Percentiles rank a stretch among this genome's conserved stretches.
These are phyloP conservation scores for Friedmanniomyces simplex DNA, from an alignment of 495 filamentous ascomycete species.

Conservation along the genomic window DNA sequence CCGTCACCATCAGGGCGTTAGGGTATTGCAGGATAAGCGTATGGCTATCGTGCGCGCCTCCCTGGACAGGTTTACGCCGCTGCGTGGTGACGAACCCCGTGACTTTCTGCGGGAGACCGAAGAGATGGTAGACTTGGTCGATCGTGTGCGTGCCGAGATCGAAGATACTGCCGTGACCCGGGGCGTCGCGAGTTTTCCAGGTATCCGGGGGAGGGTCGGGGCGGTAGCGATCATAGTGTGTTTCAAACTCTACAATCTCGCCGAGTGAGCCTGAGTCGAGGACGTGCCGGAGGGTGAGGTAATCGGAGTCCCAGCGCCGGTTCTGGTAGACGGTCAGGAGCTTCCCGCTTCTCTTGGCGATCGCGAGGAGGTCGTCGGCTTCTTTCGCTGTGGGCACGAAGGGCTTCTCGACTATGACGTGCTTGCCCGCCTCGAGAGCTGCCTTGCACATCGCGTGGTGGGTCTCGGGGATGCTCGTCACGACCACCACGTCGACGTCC, in stretches of 20 bases:
- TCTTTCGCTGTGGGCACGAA: constrained; percentile 65
- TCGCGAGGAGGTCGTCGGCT: constrained; percentile 54
- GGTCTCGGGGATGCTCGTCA: constrained; percentile 65
- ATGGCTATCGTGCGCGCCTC: constrained; percentile 55
- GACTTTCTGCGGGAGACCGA: constrained; percentile 62
- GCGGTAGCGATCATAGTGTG: constrained; percentile 75
- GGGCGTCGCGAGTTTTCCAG: constrained; percentile 54
- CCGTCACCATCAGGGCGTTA: constrained; percentile 47
- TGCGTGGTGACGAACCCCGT: constrained; percentile 61
- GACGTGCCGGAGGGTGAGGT: constrained; percentile 59
- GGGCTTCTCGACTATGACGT: constrained; percentile 85
- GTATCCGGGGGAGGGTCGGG: constrained; percentile 38
- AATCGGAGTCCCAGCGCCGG: constrained; percentile 78
- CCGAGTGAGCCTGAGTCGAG: constrained; percentile 49
- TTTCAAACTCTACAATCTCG: constrained; percentile 66
- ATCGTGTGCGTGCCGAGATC: constrained; percentile 79
- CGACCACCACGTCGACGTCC: constrained; percentile 57
- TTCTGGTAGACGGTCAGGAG: constrained; percentile 81
- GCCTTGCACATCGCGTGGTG: constrained; percentile 58
- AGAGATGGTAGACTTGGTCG: constrained; percentile 69
- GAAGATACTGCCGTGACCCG: constrained; percentile 64
- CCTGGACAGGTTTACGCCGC: too few relatives aligned
- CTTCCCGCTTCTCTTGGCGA: constrained; percentile 52
- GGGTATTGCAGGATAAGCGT: constrained; percentile 61
- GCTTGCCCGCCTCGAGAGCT: constrained; percentile 64